A percentile compares a stretch with the other conserved stretches of the same genome.
Conservation (phyloP, 225 moss, liverwort and hornwort genomes). For the Polytrichum commune region DNA sequence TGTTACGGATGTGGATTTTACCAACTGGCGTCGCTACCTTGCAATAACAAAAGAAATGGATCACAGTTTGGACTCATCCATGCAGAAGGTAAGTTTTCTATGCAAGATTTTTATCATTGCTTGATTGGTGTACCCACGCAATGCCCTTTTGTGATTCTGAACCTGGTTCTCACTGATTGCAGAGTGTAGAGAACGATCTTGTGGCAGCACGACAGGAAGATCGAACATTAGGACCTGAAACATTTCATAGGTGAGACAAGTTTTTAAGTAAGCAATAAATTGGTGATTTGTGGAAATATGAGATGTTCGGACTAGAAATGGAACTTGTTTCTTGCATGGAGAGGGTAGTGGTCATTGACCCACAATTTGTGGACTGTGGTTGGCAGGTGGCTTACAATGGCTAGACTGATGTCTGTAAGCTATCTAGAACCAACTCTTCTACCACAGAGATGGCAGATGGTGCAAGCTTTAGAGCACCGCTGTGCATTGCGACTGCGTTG, state of each 20-base stretch:
- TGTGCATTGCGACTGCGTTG: conserved; percentile 56
- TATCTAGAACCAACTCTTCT: conserved; percentile 62
- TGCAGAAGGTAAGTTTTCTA: conserved; percentile 43
- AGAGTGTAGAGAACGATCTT: conserved; percentile 73
- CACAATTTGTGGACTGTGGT: neutral
- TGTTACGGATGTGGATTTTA: conserved; percentile 42
- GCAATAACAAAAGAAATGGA: conserved; percentile 60
- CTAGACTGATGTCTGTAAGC: conserved; percentile 68
- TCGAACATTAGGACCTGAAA: conserved; percentile 57
- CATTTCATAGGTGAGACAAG: conserved; percentile 56
- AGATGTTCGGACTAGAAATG: neutral
- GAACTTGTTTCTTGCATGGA: neutral
- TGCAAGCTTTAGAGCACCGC: conserved; percentile 71
- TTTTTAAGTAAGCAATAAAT: neutral
- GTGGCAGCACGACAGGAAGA: conserved; percentile 70
- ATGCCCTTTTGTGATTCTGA: too few species aligned
- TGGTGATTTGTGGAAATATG: neutral
- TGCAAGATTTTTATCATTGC: too few species aligned
- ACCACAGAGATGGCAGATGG: conserved; percentile 65
- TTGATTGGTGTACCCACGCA: too few species aligned
- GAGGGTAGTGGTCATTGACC: neutral
- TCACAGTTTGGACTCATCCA: conserved; percentile 59
- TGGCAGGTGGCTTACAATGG: conserved; percentile 87
- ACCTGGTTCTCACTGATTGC: conserved; percentile 2
- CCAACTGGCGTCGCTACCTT: conserved; percentile 68